Conservation (phyloP, 139 green algal genomes). For the Eudorina sp. region DNA sequence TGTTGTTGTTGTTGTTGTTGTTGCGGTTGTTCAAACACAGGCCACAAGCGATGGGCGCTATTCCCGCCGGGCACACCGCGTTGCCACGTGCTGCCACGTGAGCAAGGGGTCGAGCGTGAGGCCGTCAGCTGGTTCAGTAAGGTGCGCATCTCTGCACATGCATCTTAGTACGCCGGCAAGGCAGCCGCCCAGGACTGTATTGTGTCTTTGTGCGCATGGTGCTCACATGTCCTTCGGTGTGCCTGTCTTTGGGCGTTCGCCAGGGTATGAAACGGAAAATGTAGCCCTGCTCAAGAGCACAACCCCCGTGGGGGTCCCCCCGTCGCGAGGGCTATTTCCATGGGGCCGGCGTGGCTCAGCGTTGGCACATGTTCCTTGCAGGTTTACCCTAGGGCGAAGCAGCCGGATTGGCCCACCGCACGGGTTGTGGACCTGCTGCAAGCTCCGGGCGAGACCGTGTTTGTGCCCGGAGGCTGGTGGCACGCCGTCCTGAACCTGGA, state of each 20-base stretch:
- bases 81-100: conserved; percentile 71
- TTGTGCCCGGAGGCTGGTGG: conserved; percentile 86
- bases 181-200: background rate
- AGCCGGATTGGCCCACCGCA: conserved; percentile 69
- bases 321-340: too few relatives aligned
- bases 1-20: too few relatives aligned
- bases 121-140: conserved; percentile 83
- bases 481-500: conserved; percentile 87
- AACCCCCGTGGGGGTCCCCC: too few relatives aligned
- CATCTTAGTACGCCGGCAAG: background rate
- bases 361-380: too few relatives aligned
- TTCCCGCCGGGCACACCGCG: conserved; percentile 67
- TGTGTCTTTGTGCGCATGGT: background rate
- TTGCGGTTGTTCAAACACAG: background rate
- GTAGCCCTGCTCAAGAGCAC: too few relatives aligned
- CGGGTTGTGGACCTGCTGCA: conserved; percentile 78
- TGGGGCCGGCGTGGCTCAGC: too few relatives aligned
- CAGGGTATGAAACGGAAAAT: too few relatives aligned
- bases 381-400: conserved; percentile 73
- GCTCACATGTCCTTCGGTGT: background rate
- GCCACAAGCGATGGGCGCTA: conserved; percentile 88
- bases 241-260: background rate
- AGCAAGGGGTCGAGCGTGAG: conserved; percentile 84
- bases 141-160: conserved; percentile 9
- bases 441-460: conserved; percentile 81